Evolutionary conservation across 805 yeast genomes (phyloP), one percentile per base, ranked within the genome.

Genomic region (Pichia scutulata): DNA sequence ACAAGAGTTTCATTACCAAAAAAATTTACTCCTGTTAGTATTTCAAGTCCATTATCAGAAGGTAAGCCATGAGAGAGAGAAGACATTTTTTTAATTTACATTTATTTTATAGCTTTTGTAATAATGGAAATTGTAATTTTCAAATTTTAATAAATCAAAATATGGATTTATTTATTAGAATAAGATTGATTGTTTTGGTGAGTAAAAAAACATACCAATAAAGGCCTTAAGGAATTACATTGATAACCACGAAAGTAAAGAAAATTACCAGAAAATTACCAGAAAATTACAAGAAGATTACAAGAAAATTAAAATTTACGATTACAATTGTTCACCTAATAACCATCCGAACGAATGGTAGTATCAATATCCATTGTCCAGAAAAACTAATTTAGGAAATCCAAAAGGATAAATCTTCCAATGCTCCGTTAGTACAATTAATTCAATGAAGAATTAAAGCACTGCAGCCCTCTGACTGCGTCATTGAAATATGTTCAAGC

Each of bases 1-100:
- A 74, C 81, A 44, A 80, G 97, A 61, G 98, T 93, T 41, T 81
- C 84, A 2, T 73, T 93, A 67, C 99, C 99, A 19, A 86, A 89
- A 76, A 84, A 82, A 65, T 87, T 87, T 61, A 87, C 92, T 4
- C 95, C 96, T 0, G 95, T 88, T 18, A 88, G 86, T 62, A 86
- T 88, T 46, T 80, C 89, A 3, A 84, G 90, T 65, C 69, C 69
- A 19, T 54, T 65, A 46, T 52, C 62, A 21, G 57, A 52, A 24
- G 58, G 47, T 16, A 53, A 52, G 22, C 57, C 57, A 28, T 59
- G 39, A 46, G 21, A 12, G 36, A 13, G 22, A 16, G 3, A 16
- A 41, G 22, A 44, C 12, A 21, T 12, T 44, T 43, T 2, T 14
- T n/a, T 12, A 25, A n/a, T 4, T 41, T 22, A 41, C 18, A n/a